Conservation (phyloP, 495 filamentous ascomycete genomes). For the Aspergillus cristatus region DNA sequence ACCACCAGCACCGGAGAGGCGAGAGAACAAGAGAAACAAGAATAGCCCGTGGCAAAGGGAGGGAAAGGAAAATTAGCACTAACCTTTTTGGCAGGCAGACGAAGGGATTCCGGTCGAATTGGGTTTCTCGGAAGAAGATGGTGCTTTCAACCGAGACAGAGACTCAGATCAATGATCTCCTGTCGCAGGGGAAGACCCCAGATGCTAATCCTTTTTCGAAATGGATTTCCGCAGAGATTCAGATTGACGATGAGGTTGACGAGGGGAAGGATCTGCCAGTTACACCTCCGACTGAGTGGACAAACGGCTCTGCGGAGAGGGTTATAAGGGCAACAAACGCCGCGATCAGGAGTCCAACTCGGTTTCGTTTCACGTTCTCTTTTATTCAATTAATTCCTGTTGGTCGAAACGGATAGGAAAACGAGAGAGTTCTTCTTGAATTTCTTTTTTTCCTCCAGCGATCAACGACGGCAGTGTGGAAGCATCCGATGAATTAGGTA, state of each 20-base stretch:
- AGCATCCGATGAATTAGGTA: background rate
- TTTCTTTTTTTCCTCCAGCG: background rate
- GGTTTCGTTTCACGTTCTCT: background rate
- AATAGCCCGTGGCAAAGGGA: background rate
- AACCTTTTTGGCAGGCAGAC: background rate
- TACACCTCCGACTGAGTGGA: background rate
- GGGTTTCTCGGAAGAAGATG: background rate
- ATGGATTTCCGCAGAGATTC: too few species aligned
- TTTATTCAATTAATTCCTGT: background rate
- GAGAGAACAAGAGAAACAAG: background rate
- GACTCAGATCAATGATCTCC: background rate
- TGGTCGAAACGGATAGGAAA: background rate
- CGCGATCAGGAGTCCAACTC: background rate
- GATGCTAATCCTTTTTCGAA: too few species aligned
- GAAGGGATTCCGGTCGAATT: background rate
- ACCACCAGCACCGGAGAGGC: too few species aligned
- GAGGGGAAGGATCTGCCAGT: too few species aligned
- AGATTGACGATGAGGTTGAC: too few species aligned
- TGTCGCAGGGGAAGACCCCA: too few species aligned
- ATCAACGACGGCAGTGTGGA: background rate
- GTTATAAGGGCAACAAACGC: background rate
- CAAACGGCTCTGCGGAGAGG: background rate
- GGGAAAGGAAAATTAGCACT: background rate
- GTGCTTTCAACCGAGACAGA: background rate
- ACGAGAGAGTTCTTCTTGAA: background rate